phyloP scores from a whole-genome alignment of 176 grass and related monocot species.

The Calamus simplicifolius region DNA sequence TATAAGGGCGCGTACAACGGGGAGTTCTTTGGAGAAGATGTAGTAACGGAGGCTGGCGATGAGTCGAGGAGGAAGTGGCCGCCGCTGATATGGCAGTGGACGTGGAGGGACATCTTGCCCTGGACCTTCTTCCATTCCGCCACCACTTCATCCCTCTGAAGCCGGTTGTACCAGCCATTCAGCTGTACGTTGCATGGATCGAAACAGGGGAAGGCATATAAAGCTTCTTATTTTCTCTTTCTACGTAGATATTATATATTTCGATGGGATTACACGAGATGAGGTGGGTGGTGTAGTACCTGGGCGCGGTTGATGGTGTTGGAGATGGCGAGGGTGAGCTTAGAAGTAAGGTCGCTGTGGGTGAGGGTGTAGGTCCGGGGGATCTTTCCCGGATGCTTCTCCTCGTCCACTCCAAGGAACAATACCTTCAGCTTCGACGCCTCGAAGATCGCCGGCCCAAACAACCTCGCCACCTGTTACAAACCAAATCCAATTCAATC shows the following conservation, averaged over 20 bases:
- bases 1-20: conserved; percentile 64
- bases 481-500: neutral
- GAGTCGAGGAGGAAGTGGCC: conserved; percentile 87
- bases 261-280: too few species aligned
- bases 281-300: neutral
- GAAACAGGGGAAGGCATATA: neutral
- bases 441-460: conserved; percentile 89
- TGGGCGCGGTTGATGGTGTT: conserved; percentile 71
- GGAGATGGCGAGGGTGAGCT: conserved; percentile 78
- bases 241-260: too few species aligned
- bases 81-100: conserved; percentile 99
- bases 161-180: conserved; percentile 84
- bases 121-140: conserved; percentile 91
- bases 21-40: conserved; percentile 93
- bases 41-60: conserved; percentile 85
- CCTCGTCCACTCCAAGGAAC: conserved; percentile 59
- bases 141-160: conserved; percentile 96
- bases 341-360: conserved; percentile 84
- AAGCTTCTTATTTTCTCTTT: neutral
- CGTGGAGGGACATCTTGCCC: conserved; percentile 82
- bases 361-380: conserved; percentile 87
- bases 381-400: conserved; percentile 46
- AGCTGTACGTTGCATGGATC: conserved; percentile 24
- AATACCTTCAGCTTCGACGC: conserved; percentile 94
- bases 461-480: conserved; percentile 69